phyloP scores from a whole-genome alignment of 192 early-diverging fungal genomes.

The Linnemannia hyalina region DNA sequence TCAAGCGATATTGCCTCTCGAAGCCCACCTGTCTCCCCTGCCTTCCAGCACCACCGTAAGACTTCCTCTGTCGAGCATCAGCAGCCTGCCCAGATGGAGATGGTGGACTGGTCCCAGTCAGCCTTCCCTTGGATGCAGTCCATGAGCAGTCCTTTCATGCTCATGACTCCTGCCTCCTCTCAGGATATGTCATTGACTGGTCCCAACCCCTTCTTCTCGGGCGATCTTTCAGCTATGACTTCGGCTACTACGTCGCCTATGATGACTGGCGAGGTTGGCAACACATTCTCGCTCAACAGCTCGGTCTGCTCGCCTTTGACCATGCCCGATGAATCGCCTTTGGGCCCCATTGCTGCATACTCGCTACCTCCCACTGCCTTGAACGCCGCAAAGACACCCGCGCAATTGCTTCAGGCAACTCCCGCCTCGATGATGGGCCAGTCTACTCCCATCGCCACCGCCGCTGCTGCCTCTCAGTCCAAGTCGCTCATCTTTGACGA shows the following conservation, averaged over 20 bases:
- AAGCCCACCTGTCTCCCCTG: neutral
- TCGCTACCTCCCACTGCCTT: constrained; percentile 29
- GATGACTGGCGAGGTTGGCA: constrained; percentile 10
- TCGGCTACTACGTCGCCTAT: constrained; percentile 23
- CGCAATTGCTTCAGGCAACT: neutral
- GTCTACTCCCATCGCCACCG: neutral
- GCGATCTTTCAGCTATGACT: neutral
- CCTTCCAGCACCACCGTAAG: neutral
- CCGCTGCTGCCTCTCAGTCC: neutral
- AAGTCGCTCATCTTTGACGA: constrained; percentile 59
- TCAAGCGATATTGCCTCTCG: neutral
- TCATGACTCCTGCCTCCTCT: neutral
- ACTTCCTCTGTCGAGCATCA: neutral
- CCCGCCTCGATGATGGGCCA: constrained; percentile 17
- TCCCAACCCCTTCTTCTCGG: neutral
- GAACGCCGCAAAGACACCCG: neutral
- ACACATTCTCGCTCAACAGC: constrained; percentile 19
- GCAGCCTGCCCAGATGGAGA: neutral
- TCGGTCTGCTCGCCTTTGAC: constrained; percentile 29
- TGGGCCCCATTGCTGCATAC: constrained; percentile 9
- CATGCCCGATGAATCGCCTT: neutral
- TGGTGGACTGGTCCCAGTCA: neutral
- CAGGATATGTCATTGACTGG: neutral
- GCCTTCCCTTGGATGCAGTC: constrained; percentile 8
- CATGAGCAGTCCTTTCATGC: neutral